phyloP scores from a whole-genome alignment of 345 rosid species.

The Carallia brachiata region DNA sequence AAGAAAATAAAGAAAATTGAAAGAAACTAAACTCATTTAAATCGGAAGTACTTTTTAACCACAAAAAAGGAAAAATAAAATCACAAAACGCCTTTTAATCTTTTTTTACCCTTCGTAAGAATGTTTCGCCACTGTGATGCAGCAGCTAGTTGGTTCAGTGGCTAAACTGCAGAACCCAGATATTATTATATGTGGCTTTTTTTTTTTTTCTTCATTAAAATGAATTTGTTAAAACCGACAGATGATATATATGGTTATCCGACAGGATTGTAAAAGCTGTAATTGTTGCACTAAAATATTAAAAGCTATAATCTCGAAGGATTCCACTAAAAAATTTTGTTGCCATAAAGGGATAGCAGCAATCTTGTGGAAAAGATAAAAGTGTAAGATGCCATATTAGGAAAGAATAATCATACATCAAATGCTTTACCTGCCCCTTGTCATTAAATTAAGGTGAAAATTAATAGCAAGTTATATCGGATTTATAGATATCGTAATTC shows the following conservation, averaged over 20 bases:
- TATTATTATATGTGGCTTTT: too few species aligned
- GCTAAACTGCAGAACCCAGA: background rate
- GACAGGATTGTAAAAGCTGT: background rate
- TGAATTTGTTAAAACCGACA: too few species aligned
- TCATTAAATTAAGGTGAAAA: slow-evolving; percentile 4
- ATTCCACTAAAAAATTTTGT: slow-evolving; percentile 4
- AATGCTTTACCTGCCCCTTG: slow-evolving; percentile 1
- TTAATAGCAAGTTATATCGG: slow-evolving; percentile 2
- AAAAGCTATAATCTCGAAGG: slow-evolving; percentile 8
- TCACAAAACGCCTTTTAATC: too few species aligned
- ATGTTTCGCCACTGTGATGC: too few species aligned
- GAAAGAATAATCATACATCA: slow-evolving; percentile 19
- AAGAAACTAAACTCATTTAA: background rate
- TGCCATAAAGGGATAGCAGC: slow-evolving; percentile 23
- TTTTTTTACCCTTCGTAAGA: too few species aligned
- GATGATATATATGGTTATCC: too few species aligned
- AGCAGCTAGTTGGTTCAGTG: background rate
- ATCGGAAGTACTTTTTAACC: too few species aligned
- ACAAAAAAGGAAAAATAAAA: too few species aligned
- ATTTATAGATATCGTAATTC: slow-evolving; percentile 10
- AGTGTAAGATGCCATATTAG: slow-evolving; percentile 30
- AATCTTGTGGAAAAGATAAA: slow-evolving; percentile 1
- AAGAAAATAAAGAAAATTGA: too few species aligned
- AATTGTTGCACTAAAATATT: slow-evolving; percentile 10
- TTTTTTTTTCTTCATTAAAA: too few species aligned